phyloP scores from a whole-genome alignment of 2,329 filamentous ascomycete genomes.

The Thyridium curvatum region DNA sequence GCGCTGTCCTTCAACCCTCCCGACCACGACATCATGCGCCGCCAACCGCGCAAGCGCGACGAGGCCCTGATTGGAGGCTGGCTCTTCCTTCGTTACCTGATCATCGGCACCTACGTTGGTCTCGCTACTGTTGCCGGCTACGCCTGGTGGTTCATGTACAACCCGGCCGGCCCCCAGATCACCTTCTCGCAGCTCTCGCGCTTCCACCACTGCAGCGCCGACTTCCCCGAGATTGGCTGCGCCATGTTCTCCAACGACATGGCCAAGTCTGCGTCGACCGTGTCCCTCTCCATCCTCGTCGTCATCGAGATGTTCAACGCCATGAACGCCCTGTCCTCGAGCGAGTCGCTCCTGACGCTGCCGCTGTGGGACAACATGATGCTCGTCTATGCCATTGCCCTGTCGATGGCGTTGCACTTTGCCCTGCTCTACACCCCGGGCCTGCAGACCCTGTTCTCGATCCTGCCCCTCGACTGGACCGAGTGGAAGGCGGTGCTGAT shows the following conservation, averaged over 20 bases:
- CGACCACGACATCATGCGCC: constrained; percentile 97
- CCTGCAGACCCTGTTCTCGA: constrained; percentile 83
- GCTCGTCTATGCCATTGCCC: constrained; percentile 85
- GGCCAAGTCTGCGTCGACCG: constrained; percentile 84
- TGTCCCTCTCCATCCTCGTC: constrained; percentile 86
- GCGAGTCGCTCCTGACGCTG: constrained; percentile 86
- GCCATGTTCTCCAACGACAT: constrained; percentile 83
- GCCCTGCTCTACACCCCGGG: constrained; percentile 87
- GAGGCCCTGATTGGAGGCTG: constrained; percentile 90
- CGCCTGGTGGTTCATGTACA: constrained; percentile 99
- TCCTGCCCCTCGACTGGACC: constrained; percentile 73
- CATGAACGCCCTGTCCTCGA: constrained; percentile 94
- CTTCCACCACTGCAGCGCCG: constrained; percentile 85
- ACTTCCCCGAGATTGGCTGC: constrained; percentile 87
- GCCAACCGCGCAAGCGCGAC: constrained; percentile 83
- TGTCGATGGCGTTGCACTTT: constrained; percentile 95
- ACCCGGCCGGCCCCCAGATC: constrained; percentile 84
- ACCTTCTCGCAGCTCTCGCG: constrained; percentile 81
- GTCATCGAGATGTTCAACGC: constrained; percentile 99
- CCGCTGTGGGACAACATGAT: constrained; percentile 99
- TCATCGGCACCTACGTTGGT: constrained; percentile 93
- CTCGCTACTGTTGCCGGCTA: constrained; percentile 93
- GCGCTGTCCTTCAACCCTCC: constrained; percentile 96
- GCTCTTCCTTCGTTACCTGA: constrained; percentile 96
- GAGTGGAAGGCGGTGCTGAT: constrained; percentile 90